Percentiles rank a stretch among this genome's conserved stretches.
Conservation (phyloP, 345 rosid species). For the Citrus hindsii region DNA sequence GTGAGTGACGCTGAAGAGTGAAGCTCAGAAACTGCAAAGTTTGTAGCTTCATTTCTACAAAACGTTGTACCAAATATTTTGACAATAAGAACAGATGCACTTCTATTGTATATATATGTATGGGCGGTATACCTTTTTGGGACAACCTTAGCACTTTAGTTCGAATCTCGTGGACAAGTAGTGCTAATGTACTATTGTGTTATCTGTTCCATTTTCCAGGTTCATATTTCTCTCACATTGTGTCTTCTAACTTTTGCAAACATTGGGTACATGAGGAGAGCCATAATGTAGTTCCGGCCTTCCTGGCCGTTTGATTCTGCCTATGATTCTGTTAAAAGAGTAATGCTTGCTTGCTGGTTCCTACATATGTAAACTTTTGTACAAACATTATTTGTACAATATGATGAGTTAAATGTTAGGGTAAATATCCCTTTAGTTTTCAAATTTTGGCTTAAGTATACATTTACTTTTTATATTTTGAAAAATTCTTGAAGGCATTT, state of each 20-base stretch:
- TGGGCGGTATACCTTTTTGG: neutral
- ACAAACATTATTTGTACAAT: too few species aligned
- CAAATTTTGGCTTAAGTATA: too few species aligned
- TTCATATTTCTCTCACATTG: neutral
- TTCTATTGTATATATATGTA: neutral
- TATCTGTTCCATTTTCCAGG: neutral
- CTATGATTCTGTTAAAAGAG: too few species aligned
- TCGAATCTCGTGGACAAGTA: neutral
- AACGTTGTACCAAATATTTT: neutral
- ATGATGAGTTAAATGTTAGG: too few species aligned
- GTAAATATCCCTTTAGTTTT: too few species aligned
- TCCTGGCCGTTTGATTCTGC: too few species aligned
- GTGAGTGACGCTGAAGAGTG: conserved; percentile 56
- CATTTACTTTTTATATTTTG: too few species aligned
- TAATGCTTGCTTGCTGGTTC: too few species aligned
- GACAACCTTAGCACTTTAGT: neutral
- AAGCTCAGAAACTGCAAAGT: conserved; percentile 22
- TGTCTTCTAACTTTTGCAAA: too few species aligned
- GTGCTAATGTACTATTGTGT: neutral
- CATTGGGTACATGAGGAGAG: neutral
- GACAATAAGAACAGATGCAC: neutral
- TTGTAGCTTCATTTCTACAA: neutral
- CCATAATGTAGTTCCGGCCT: neutral
- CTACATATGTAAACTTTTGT: too few species aligned
- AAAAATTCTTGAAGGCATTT: too few species aligned